Evolutionary conservation across 305 asterid species (phyloP).

Genomic region (Fraxinus sp.): DNA sequence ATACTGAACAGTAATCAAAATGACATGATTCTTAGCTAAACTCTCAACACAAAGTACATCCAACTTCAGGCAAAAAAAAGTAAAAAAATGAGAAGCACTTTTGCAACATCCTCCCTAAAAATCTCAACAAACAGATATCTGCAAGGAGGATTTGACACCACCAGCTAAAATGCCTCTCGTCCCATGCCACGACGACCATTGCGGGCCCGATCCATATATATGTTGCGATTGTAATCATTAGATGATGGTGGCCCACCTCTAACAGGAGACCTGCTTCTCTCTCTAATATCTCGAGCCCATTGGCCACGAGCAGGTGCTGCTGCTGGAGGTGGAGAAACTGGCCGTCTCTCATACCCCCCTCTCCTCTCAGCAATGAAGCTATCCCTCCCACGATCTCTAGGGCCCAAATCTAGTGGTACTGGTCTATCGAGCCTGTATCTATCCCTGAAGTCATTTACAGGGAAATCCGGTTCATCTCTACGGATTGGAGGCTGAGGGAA

Average conservation of each 20-base stretch:
- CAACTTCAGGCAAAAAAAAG: background rate
- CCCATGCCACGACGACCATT: slow-evolving; percentile 52
- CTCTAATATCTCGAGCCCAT: slow-evolving; percentile 62
- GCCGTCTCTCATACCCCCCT: slow-evolving; percentile 54
- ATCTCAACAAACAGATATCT: background rate
- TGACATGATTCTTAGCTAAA: background rate
- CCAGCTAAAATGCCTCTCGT: slow-evolving; percentile 47
- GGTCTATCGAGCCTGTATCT: slow-evolving; percentile 65
- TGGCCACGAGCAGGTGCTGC: slow-evolving; percentile 50
- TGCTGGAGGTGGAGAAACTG: slow-evolving; percentile 51
- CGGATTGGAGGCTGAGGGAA: slow-evolving; percentile 51
- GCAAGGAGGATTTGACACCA: background rate
- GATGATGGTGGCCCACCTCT: slow-evolving; percentile 52
- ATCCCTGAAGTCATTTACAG: slow-evolving; percentile 45
- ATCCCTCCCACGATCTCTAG: slow-evolving; percentile 61
- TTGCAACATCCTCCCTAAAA: background rate
- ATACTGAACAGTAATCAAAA: background rate
- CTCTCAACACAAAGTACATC: background rate
- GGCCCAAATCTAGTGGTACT: slow-evolving; percentile 54
- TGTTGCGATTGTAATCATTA: slow-evolving; percentile 52
- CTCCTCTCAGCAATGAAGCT: slow-evolving; percentile 47
- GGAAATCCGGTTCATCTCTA: slow-evolving; percentile 46
- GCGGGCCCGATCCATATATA: slow-evolving; percentile 54
- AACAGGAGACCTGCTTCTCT: slow-evolving; percentile 74
- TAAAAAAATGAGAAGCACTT: background rate